A percentile compares a stretch with the other conserved stretches of the same genome.
phyloP scores from a whole-genome alignment of 176 grass and related monocot genomes.

The Themeda triandra region DNA sequence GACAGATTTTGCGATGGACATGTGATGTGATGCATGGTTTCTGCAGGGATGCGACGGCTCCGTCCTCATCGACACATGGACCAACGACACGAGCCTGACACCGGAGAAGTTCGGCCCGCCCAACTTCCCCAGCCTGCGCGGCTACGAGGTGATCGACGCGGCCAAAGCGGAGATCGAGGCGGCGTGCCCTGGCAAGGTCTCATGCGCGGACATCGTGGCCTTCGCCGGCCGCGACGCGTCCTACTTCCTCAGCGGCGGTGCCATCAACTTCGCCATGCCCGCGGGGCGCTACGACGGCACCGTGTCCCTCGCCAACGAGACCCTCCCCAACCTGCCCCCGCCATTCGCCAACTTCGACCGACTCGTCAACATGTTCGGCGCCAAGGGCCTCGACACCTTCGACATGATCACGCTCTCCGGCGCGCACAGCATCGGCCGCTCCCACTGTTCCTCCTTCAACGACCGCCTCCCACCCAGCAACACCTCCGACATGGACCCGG shows the following conservation, averaged over 20 bases:
- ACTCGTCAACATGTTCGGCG: conserved; percentile 5
- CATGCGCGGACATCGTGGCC: conserved; percentile 39
- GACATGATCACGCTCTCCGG: conserved; percentile 46
- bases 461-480: background rate
- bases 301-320: conserved; percentile 20
- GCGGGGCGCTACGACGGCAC: conserved; percentile 33
- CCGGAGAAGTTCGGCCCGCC: conserved; percentile 21
- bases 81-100: background rate
- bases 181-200: background rate
- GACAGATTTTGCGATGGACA: background rate
- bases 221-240: conserved; percentile 32
- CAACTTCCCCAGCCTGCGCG: conserved; percentile 11
- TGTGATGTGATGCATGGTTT: background rate
- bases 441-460: conserved; percentile 40
- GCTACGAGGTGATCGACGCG: background rate
- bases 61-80: background rate
- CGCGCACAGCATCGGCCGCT: conserved; percentile 28
- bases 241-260: background rate
- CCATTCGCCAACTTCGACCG: background rate
- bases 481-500: conserved; percentile 22
- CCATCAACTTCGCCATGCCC: background rate
- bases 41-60: background rate
- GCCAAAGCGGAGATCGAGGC: background rate
- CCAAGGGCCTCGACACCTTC: conserved; percentile 8
- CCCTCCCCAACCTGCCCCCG: background rate